Percentiles rank a stretch among this genome's conserved stretches.
phyloP scores from a whole-genome alignment of 2,329 filamentous ascomycete genomes.

The Fulvia fulva region DNA sequence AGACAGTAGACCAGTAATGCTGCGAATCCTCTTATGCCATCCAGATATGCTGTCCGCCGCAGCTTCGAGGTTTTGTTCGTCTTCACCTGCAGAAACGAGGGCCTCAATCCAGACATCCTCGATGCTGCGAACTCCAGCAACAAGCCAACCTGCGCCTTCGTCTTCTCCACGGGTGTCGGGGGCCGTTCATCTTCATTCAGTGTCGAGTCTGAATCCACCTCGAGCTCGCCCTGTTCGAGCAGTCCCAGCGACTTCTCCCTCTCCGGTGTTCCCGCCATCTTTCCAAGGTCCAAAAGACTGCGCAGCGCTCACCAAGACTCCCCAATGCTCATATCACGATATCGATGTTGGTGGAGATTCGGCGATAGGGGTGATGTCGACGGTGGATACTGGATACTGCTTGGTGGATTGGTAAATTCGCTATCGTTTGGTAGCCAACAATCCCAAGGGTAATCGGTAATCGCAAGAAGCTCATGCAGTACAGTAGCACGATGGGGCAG shows the following conservation, averaged over 20 bases:
- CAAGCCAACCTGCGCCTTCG: conserved; percentile 11
- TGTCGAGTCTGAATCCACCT: conserved; percentile 18
- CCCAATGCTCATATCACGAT: neutral
- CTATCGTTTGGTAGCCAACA: neutral
- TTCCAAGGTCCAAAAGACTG: neutral
- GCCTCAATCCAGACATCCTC: conserved; percentile 15
- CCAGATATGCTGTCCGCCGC: conserved; percentile 57
- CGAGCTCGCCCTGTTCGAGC: conserved; percentile 22
- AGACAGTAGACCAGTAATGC: conserved; percentile 63
- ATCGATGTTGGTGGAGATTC: neutral
- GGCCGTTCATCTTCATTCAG: conserved; percentile 22
- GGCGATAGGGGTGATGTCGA: neutral
- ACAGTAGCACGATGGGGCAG: no score
- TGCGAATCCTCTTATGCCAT: conserved; percentile 64
- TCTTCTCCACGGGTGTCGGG: conserved; percentile 10
- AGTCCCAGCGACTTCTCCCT: conserved; percentile 17
- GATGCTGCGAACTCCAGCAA: conserved; percentile 15
- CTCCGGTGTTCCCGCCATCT: conserved; percentile 3
- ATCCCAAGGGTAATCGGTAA: neutral
- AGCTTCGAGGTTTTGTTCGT: conserved; percentile 23
- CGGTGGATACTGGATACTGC: neutral
- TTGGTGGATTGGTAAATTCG: neutral
- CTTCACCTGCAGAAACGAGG: conserved; percentile 16
- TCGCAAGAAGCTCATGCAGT: no score
- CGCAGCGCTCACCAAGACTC: neutral